Conservation (phyloP, 148 eudicot species). For the Mesembryanthemum crystallinum region DNA sequence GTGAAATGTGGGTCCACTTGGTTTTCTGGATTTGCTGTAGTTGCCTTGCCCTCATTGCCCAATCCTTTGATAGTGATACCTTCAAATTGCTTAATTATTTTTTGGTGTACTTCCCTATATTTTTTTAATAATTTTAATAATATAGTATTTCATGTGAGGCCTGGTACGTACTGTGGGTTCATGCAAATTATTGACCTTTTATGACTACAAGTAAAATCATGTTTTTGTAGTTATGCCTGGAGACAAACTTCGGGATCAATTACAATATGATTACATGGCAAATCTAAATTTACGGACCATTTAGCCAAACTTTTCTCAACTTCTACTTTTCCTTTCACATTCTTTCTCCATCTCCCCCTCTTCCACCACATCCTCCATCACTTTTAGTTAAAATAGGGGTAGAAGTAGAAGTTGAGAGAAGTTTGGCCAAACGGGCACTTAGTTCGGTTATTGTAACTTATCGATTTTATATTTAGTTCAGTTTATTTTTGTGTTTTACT, state of each 20-base stretch:
- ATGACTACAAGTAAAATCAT: not conserved
- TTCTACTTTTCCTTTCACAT: too few species aligned
- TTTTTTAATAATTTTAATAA: too few species aligned
- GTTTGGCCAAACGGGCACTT: too few species aligned
- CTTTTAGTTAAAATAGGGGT: too few species aligned
- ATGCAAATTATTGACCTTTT: constrained; percentile 15
- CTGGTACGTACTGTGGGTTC: not conserved
- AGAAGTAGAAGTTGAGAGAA: too few species aligned
- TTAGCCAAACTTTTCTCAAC: too few species aligned
- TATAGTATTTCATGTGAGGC: constrained; percentile 23
- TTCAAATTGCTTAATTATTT: constrained; percentile 6
- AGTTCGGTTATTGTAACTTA: too few species aligned
- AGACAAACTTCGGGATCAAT: constrained; percentile 18
- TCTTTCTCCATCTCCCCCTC: too few species aligned
- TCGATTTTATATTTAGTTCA: too few species aligned
- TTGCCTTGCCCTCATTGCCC: too few species aligned
- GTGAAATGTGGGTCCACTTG: constrained; percentile 13
- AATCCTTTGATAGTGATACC: not conserved
- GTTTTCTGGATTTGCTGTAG: constrained; percentile 1
- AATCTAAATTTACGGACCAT: not conserved
- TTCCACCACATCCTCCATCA: too few species aligned
- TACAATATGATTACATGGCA: not conserved
- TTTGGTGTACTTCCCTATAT: constrained; percentile 12
- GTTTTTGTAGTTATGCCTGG: constrained; percentile 1
- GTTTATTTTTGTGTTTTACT: too few species aligned